Conservation (phyloP, 495 filamentous ascomycete species). For the Daldinia grandis region DNA sequence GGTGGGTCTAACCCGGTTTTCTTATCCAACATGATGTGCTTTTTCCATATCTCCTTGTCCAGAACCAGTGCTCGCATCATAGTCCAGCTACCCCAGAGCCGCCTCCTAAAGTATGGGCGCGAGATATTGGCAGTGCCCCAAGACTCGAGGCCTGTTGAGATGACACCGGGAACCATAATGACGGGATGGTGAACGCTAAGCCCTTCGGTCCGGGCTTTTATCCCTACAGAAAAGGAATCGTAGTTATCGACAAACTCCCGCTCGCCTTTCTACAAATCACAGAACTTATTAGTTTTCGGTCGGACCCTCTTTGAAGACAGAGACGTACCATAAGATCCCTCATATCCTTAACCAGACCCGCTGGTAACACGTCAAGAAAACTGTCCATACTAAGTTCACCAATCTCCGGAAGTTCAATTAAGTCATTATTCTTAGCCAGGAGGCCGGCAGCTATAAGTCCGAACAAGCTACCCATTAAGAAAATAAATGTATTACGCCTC, state of each 20-base stretch:
- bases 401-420: slow-evolving; percentile 81
- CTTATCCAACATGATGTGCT: slow-evolving; percentile 95
- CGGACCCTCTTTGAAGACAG: not conserved
- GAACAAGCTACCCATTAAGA: slow-evolving; percentile 82
- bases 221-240: slow-evolving; percentile 89
- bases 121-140: slow-evolving; percentile 89
- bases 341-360: slow-evolving; percentile 81
- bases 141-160: slow-evolving; percentile 94
- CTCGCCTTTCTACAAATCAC: slow-evolving; percentile 70
- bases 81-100: slow-evolving; percentile 96
- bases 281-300: slow-evolving; percentile 29
- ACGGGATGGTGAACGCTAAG: slow-evolving; percentile 85
- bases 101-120: slow-evolving; percentile 88
- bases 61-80: slow-evolving; percentile 96
- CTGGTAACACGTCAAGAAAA: slow-evolving; percentile 82
- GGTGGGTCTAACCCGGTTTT: slow-evolving; percentile 90
- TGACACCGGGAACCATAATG: slow-evolving; percentile 96
- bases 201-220: slow-evolving; percentile 84
- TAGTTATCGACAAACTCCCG: slow-evolving; percentile 82
- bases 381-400: slow-evolving; percentile 85
- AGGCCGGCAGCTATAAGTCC: slow-evolving; percentile 82
- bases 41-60: slow-evolving; percentile 94
- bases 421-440: slow-evolving; percentile 83
- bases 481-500: slow-evolving; percentile 79
- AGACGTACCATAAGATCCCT: slow-evolving; percentile 76